A percentile compares a stretch with the other conserved stretches of the same genome.
Evolutionary conservation across 192 early-diverging fungal genomes (phyloP).

Genomic region (Cladochytrium replicatum): DNA sequence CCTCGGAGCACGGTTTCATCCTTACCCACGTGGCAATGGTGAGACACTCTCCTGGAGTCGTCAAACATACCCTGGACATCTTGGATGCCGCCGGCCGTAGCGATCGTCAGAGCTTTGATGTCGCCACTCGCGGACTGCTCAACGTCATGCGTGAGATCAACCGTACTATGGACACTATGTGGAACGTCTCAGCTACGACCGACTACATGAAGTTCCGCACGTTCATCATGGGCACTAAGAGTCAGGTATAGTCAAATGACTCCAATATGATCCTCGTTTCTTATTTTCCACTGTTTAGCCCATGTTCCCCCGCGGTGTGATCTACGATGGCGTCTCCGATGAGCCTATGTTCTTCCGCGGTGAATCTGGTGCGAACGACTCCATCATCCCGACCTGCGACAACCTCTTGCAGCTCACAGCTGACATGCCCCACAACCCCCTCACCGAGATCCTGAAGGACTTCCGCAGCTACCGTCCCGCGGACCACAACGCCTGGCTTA

Average conservation of each 20-base stretch:
- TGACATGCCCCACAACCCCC: slow-evolving; percentile 67
- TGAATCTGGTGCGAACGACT: slow-evolving; percentile 78
- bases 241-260: too few relatives aligned
- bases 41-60: slow-evolving; percentile 53
- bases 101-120: slow-evolving; percentile 55
- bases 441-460: slow-evolving; percentile 65
- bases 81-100: slow-evolving; percentile 39
- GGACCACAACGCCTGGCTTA: slow-evolving; percentile 69
- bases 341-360: slow-evolving; percentile 61
- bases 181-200: slow-evolving; percentile 49
- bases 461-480: slow-evolving; percentile 69
- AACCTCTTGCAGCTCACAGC: slow-evolving; percentile 76
- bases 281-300: slow-evolving; percentile 30
- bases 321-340: slow-evolving; percentile 60
- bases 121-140: slow-evolving; percentile 42
- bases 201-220: slow-evolving; percentile 85
- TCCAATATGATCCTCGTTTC: neutral
- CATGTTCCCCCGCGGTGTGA: slow-evolving; percentile 85
- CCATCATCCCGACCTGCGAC: slow-evolving; percentile 75
- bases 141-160: slow-evolving; percentile 61
- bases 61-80: slow-evolving; percentile 48
- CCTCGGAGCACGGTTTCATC: slow-evolving; percentile 74
- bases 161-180: slow-evolving; percentile 70
- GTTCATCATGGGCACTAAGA: slow-evolving; percentile 82
- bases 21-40: slow-evolving; percentile 86